phyloP scores from a whole-genome alignment of 2,329 filamentous ascomycete species.

The Pseudopyrenochaeta lycopersici region DNA sequence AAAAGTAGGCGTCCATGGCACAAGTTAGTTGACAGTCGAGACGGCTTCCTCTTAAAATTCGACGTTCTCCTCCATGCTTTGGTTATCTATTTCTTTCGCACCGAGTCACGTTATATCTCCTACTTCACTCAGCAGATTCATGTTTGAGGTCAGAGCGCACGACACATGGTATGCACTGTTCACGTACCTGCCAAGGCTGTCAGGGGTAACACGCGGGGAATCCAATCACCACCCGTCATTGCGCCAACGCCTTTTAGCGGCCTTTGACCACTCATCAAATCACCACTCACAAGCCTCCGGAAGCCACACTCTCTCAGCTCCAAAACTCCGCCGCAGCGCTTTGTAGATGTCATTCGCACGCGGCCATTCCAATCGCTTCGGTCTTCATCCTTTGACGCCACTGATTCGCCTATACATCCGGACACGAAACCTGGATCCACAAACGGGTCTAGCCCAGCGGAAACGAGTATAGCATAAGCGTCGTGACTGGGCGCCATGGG shows the following conservation, averaged over 20 bases:
- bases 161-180: neutral
- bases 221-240: neutral
- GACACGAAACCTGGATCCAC: neutral
- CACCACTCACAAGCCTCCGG: neutral
- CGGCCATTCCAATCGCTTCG: neutral
- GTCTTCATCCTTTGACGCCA: neutral
- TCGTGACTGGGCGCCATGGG: neutral
- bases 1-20: no score
- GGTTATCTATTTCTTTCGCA: no score
- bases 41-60: no score
- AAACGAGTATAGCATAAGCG: neutral
- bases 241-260: neutral
- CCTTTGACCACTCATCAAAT: neutral
- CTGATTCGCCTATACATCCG: neutral
- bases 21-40: no score
- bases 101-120: no score
- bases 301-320: neutral
- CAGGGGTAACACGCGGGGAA: neutral
- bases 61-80: no score
- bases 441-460: neutral
- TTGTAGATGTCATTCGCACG: neutral
- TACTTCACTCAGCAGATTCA: no score
- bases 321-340: neutral
- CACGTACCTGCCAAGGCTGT: slow-evolving; percentile 3
- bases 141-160: no score